Evolutionary conservation across 164 flowering plant genomes (phyloP), one percentile per base, ranked within the genome.

Genomic region (Taxillus chinensis): DNA sequence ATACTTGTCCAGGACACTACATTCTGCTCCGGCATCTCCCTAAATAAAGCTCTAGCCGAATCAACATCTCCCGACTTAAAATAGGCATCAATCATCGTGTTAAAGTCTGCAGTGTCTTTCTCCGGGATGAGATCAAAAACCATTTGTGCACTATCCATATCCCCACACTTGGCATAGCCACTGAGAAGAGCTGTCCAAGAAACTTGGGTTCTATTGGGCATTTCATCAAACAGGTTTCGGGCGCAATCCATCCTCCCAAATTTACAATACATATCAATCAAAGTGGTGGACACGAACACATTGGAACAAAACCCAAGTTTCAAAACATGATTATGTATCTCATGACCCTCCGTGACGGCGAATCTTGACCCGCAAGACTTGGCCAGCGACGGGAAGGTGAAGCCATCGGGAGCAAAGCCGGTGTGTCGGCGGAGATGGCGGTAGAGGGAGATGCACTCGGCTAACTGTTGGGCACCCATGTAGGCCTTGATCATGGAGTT

Each of bases 1-100:
- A 88, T 75, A 56, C 71, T 82, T 16, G 89, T 90, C 95, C 92
- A 90, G 8, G 89, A 78, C 9, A 90, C 74, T 69, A 87, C 84
- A 76, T 78, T 85, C 72, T 64, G 82, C 57, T 66, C 82, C 0
- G 74, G 70, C 84, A 82, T 84, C 64, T 72, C 75, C 55, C 75
- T 70, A 63, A 90, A 86, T 72, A 88, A 67, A 55, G 65, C 60
- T 53, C 70, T 67, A 39, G 91, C 92, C 3, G 67, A 67, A 4
- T 41, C 72, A 84, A 87, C 64, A 42, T 82, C 82, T 14, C 90
- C 95, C 52, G 60, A 59, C 41, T 88, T 88, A 27, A 79, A 82
- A 71, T 71, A 80, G 2, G 77, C 85, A 75, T 84, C 89, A 50
- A 86, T 67, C 89, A 88, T 79, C 8, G 78, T 79, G 68, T 87